A percentile compares a stretch with the other conserved stretches of the same genome.
Conservation (phyloP, 768 basidiomycete species). For the Boletus vinaceobasis region DNA sequence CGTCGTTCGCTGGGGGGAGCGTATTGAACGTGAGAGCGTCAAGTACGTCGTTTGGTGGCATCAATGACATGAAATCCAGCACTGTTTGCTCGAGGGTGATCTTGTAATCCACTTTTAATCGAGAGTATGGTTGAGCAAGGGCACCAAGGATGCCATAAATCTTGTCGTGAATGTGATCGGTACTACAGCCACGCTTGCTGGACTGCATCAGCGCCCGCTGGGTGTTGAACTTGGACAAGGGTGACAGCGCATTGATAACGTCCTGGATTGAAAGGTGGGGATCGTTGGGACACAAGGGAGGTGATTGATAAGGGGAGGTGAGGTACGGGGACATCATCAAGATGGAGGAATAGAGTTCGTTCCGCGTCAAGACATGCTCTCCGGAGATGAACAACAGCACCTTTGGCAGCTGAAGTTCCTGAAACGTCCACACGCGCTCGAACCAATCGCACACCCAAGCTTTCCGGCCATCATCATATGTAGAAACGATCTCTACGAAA, state of each 20-base stretch:
- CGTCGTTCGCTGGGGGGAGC: not conserved
- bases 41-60: constrained; percentile 7
- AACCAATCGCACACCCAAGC: constrained; percentile 14
- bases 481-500: not conserved
- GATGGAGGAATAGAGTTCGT: constrained; percentile 7
- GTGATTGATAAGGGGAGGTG: not conserved
- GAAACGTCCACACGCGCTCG: constrained; percentile 15
- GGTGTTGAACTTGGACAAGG: not conserved
- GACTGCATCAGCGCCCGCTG: constrained; percentile 12
- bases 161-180: not conserved
- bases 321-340: constrained; percentile 13
- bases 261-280: constrained; percentile 3
- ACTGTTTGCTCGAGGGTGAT: not conserved
- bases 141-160: constrained; percentile 11
- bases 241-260: constrained; percentile 8
- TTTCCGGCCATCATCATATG: constrained; percentile 3
- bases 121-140: not conserved
- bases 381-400: constrained; percentile 9
- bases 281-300: not conserved
- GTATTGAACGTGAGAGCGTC: constrained; percentile 12
- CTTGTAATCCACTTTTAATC: constrained; percentile 2
- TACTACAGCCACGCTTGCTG: not conserved
- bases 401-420: constrained; percentile 9
- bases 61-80: constrained; percentile 4
- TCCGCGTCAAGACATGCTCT: not conserved